Conservation (phyloP, 1,284 basidiomycete species). For the Pseudozyma pruni region DNA sequence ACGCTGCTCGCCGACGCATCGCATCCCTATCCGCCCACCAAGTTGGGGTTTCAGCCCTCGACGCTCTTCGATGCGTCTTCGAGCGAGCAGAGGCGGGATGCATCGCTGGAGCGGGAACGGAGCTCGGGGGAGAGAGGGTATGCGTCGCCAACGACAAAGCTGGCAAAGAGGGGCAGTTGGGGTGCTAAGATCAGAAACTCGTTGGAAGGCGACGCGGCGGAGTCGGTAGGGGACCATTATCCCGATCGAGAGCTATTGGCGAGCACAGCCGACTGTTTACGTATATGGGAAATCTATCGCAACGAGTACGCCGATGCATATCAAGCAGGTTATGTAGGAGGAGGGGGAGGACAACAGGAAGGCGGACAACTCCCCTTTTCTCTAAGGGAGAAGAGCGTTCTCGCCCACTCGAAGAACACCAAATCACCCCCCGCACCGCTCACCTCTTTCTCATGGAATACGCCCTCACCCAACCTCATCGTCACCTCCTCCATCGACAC, state of each 20-base stretch:
- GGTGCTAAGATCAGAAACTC: conserved; percentile 36
- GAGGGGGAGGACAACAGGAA: conserved; percentile 14
- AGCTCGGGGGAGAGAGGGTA: conserved; percentile 40
- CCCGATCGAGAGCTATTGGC: conserved; percentile 65
- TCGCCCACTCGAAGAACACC: conserved; percentile 64
- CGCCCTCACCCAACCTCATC: conserved; percentile 66
- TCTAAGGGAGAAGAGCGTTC: conserved; percentile 63
- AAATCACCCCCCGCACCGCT: conserved; percentile 64
- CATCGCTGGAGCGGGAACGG: conserved; percentile 36
- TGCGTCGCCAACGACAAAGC: conserved; percentile 50
- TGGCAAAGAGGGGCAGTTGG: conserved; percentile 55
- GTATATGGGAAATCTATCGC: conserved; percentile 64
- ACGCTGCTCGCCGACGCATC: conserved; percentile 60
- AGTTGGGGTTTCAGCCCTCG: conserved; percentile 64
- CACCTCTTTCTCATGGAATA: conserved; percentile 67
- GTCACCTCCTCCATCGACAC: conserved; percentile 73
- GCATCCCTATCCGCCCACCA: conserved; percentile 66
- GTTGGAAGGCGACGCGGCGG: conserved; percentile 19
- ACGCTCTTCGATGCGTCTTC: conserved; percentile 51
- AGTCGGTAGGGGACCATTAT: conserved; percentile 49
- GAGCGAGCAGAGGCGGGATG: conserved; percentile 30
- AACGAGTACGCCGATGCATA: conserved; percentile 51
- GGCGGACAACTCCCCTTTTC: conserved; percentile 44
- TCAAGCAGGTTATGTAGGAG: conserved; percentile 46
- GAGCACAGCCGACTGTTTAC: conserved; percentile 64